Base-by-base conservation (phyloP, 257 asterid species). In the Jacaranda mimosifolia region DNA sequence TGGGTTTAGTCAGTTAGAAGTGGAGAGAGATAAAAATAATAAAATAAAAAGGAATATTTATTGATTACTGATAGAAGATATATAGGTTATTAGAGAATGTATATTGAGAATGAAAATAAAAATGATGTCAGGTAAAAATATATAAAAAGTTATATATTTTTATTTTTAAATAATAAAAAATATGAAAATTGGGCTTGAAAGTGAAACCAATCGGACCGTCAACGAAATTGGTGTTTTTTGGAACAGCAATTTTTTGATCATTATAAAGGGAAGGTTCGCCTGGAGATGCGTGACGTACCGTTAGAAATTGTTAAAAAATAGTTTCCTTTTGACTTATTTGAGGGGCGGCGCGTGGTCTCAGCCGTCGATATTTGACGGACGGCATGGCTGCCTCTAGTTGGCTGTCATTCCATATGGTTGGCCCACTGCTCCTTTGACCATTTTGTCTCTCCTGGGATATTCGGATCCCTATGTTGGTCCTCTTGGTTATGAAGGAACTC, bases 231-330 rank as follows among this genome's bases (percentile, higher is more conserved):
- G 86, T 76, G 60, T 78, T 71, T 57, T 74, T 60, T 76, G 81
- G 72, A 80, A 38, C 55, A 67, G 73, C 78, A 36, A 57, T 57
- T 53, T 53, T 59, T 55, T 60, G 56, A 77, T 63, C 60, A 58
- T 70, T 68, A 65, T 55, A 59, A 38, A 49, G 79, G 80, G 73
- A 52, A 73, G 79, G 85, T 74, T 77, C 86, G 75, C 89, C 89
- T 90, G 82, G 90, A 86, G 53, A 72, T 85, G 87, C 76, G 94
- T 83, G 92, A 82, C 77, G 85, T 65, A 64, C 78, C 72, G 75
- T 58, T 77, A 63, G 68, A 69, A 74, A 15, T 0, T 5, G n/a
- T 81, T 76, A 15, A 39, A 63, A 68, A 67, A 42, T 19, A 70
- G 42, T 52, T 32, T 48, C 11, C 1, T 17, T 39, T 84, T 51